Base-by-base conservation (phyloP, 129 eudicot species). In the Centrapalus pauciflorus region DNA sequence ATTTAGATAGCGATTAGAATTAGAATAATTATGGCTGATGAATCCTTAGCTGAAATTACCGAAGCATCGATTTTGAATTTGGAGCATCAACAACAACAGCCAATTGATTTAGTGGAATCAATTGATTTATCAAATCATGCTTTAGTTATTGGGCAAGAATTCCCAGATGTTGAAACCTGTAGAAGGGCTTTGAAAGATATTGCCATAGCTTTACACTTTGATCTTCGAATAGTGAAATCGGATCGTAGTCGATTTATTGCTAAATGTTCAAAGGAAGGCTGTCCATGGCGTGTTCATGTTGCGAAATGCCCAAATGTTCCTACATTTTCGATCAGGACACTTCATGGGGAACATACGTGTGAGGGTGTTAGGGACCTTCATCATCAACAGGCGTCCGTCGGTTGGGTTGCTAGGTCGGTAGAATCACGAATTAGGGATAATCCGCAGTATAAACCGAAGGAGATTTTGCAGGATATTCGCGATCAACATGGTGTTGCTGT, bases 211-310 rank as follows among this genome's bases (percentile, higher is more conserved):
- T 49, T 86, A 55, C 99, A 94, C 68, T 94, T 94, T 52, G 97
- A 94, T 67, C 90, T 94, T 29, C 85, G 99, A 9, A 94, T 94
- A 55, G 97, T 94, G 12, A 94, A 94, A 69, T 89, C 97, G 0
- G 99, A 94, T 54, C 86, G 99, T n/a, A 89, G 97, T 67, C 82
- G 99, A 8, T 94, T 94, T 66, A 94, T 94, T 26, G 99, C 99
- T 20, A 89, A 87, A 63, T 94, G 99, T 51, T 89, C 99, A 0
- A 94, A 82, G 74, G 96, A 86, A 63, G 99, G 99, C 10, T 94
- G 99, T 62, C 99, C 97, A 0, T 94, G 99, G 99, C 99, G 99
- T 17, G 88, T 94, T 54, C 99, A 94, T 71, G 96, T 83, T 48
- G 97, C 99, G 0, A 94, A 94, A 73, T 78, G 86, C 54, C 90